A percentile compares a stretch with the other conserved stretches of the same genome.
Evolutionary conservation across 345 rosid genomes (phyloP).

Genomic region (Trapa bicornis): DNA sequence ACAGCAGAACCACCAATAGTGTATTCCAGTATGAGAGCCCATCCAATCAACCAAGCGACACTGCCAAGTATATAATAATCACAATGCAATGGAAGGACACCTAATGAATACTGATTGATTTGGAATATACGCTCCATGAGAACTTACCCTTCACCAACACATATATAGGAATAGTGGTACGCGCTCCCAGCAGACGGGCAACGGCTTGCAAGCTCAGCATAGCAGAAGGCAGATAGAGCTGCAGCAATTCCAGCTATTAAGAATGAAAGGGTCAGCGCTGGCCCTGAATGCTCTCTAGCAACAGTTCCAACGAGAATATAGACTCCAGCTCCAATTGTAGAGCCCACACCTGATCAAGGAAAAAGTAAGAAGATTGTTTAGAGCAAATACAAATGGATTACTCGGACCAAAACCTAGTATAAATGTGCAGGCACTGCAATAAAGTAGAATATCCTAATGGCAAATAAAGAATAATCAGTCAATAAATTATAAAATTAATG

Average conservation of each 20-base stretch:
- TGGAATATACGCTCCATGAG: background rate
- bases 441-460: no score
- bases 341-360: constrained; percentile 63
- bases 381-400: background rate
- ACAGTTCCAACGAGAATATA: constrained; percentile 93
- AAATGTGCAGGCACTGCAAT: no score
- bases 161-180: constrained; percentile 88
- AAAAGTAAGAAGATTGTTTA: background rate
- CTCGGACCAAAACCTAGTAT: background rate
- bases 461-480: background rate
- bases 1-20: constrained; percentile 92
- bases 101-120: background rate
- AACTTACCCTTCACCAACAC: constrained; percentile 83
- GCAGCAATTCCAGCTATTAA: constrained; percentile 90
- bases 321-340: constrained; percentile 97
- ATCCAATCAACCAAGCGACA: constrained; percentile 92
- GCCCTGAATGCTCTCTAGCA: constrained; percentile 97
- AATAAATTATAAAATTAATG: background rate
- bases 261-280: constrained; percentile 82
- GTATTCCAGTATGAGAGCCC: constrained; percentile 88
- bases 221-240: constrained; percentile 89
- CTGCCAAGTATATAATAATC: constrained; percentile 19
- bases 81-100: background rate
- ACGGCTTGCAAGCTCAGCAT: constrained; percentile 88
- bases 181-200: constrained; percentile 99